A percentile compares a stretch with the other conserved stretches of the same genome.
phyloP scores from a whole-genome alignment of 352 stramenopile genomes.

The Blastocystis sp. region DNA sequence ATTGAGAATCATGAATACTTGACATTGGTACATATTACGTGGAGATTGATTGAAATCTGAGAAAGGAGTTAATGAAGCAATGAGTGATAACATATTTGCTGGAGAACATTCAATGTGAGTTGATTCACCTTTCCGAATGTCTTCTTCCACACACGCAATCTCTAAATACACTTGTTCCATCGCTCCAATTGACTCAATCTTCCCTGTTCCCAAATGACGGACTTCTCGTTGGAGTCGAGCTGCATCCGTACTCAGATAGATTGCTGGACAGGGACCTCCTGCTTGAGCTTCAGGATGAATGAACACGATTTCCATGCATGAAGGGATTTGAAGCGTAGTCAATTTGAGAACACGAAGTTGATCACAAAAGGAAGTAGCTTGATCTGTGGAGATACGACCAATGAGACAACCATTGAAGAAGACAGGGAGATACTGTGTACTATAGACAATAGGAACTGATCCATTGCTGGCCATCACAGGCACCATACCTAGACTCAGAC shows the following conservation, averaged over 20 bases:
- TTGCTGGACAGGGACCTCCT: constrained; percentile 87
- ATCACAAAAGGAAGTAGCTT: constrained; percentile 4
- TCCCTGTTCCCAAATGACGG: constrained; percentile 79
- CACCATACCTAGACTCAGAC: constrained; percentile 9
- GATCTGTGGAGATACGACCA: neutral
- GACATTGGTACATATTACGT: constrained; percentile 99
- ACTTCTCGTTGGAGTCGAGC: constrained; percentile 85
- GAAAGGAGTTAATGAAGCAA: constrained; percentile 95
- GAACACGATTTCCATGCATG: constrained; percentile 32
- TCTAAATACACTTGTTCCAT: constrained; percentile 81
- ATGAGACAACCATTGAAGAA: constrained; percentile 43
- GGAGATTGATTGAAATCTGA: constrained; percentile 99
- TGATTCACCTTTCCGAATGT: constrained; percentile 83
- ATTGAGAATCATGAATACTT: constrained; percentile 96
- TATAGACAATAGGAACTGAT: neutral
- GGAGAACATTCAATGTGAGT: constrained; percentile 96
- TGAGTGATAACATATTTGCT: constrained; percentile 97
- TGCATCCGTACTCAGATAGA: constrained; percentile 91
- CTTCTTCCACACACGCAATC: constrained; percentile 69
- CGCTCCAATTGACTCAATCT: constrained; percentile 89
- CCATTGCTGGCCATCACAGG: neutral
- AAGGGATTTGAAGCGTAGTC: neutral
- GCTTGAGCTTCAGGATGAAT: constrained; percentile 54
- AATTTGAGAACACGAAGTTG: constrained; percentile 47
- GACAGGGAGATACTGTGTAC: constrained; percentile 40